Conservation (phyloP, 1,139 yeast genomes). For the Lodderomyces jiufengensis region DNA sequence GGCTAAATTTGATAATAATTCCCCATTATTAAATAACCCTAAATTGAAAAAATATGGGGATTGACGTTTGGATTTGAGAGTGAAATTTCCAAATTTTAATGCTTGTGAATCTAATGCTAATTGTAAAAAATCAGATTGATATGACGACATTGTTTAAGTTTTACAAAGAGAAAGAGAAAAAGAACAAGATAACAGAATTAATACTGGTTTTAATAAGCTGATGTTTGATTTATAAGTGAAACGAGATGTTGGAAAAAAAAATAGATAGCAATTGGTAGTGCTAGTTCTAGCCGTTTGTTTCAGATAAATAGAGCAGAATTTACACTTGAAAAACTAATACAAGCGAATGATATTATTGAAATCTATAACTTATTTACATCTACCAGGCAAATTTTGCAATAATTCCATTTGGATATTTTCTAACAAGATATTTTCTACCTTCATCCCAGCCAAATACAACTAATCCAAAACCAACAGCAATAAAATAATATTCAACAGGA, state of each 20-base stretch:
- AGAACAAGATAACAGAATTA: constrained; percentile 4
- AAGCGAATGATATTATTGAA: no score
- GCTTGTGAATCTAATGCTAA: constrained; percentile 80
- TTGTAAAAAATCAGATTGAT: constrained; percentile 68
- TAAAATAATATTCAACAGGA: constrained; percentile 48
- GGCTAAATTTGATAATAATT: constrained; percentile 72
- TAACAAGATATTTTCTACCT: constrained; percentile 34
- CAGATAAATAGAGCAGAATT: no score
- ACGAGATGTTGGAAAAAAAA: no score
- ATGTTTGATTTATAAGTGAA: no score
- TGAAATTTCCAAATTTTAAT: constrained; percentile 80
- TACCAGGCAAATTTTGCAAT: constrained; percentile 44
- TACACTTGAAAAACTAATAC: no score
- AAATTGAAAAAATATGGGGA: constrained; percentile 98
- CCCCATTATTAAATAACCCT: constrained; percentile 84
- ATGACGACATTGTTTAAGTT: constrained; percentile 27
- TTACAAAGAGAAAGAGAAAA: constrained; percentile 10
- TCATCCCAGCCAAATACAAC: constrained; percentile 42
- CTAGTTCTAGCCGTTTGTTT: no score
- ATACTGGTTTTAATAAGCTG: no score
- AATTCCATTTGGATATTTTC: constrained; percentile 35
- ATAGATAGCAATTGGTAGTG: no score
- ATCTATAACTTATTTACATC: no score
- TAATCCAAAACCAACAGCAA: constrained; percentile 45
- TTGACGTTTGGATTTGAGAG: constrained; percentile 84